phyloP scores from a whole-genome alignment of 2,329 filamentous ascomycete species.

The Neocatenulostroma microsporum region DNA sequence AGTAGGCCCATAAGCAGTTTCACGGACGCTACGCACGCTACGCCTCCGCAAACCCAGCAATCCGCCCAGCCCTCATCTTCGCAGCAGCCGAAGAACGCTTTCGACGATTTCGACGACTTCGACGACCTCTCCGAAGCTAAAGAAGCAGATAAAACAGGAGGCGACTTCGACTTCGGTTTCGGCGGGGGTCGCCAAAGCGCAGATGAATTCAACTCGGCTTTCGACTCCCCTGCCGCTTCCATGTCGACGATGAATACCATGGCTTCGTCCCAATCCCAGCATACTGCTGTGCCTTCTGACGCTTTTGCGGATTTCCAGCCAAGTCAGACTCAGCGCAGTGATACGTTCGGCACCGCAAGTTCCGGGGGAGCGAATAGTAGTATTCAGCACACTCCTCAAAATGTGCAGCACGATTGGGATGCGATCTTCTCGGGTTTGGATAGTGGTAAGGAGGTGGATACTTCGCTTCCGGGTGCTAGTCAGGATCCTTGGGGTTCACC shows the following conservation, averaged over 20 bases:
- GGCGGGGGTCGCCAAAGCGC: slow-evolving; percentile 39
- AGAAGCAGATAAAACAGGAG: slow-evolving; percentile 63
- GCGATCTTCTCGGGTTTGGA: slow-evolving; percentile 82
- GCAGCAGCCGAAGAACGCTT: slow-evolving; percentile 42
- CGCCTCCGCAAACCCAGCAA: slow-evolving; percentile 10
- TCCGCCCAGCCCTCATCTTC: slow-evolving; percentile 7
- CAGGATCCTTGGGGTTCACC: slow-evolving; percentile 23
- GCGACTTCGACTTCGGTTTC: slow-evolving; percentile 67
- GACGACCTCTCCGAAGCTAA: slow-evolving; percentile 78
- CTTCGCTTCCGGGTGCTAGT: slow-evolving; percentile 9
- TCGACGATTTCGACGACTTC: slow-evolving; percentile 71
- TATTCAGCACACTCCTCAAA: slow-evolving; percentile 32
- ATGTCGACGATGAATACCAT: slow-evolving; percentile 44
- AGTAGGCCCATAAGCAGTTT: slow-evolving; percentile 23
- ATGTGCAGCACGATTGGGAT: slow-evolving; percentile 74
- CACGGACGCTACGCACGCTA: slow-evolving; percentile 16
- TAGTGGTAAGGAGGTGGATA: slow-evolving; percentile 30
- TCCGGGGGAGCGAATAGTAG: slow-evolving; percentile 10
- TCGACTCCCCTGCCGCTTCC: slow-evolving; percentile 56
- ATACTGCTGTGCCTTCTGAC: slow-evolving; percentile 30
- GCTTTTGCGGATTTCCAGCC: slow-evolving; percentile 23
- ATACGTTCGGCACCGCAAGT: slow-evolving; percentile 3
- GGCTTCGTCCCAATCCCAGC: slow-evolving; percentile 28
- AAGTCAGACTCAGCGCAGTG: background rate
- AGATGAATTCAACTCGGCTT: slow-evolving; percentile 71